Percentiles rank a stretch among this genome's conserved stretches.
These are phyloP conservation scores for Cymbidium sinense DNA, from an alignment of 106 monocot species.

Conservation along the genomic window DNA sequence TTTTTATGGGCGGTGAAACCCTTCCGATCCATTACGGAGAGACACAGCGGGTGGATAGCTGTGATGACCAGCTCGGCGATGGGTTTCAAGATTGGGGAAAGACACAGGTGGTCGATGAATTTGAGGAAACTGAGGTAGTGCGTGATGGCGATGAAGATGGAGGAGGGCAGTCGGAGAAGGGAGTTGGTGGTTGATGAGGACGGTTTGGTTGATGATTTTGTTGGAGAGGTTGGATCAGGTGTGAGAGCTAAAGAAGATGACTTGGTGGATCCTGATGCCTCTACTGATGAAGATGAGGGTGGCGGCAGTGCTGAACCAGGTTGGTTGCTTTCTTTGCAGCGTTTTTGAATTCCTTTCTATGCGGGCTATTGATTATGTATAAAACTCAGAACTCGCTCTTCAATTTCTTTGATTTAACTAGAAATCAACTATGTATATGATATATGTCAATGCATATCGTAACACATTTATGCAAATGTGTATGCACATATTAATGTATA, in stretches of 20 bases:
- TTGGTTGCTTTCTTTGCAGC: not conserved
- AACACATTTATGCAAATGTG: no score
- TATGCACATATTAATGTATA: no score
- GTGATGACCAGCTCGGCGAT: not conserved
- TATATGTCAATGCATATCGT: no score
- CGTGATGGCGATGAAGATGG: not conserved
- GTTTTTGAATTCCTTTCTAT: not conserved
- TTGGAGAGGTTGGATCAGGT: not conserved
- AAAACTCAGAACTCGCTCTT: no score
- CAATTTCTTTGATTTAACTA: no score
- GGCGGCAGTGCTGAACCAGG: not conserved
- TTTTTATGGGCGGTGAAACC: not conserved
- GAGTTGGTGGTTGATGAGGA: slow-evolving; percentile 5
- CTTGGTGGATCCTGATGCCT: slow-evolving; percentile 7
- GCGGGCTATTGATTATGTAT: no score
- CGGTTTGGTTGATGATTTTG: not conserved
- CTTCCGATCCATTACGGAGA: not conserved
- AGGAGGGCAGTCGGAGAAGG: not conserved
- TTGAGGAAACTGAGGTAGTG: not conserved
- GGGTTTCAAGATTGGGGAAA: not conserved
- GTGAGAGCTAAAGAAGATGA: not conserved
- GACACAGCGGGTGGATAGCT: slow-evolving; percentile 6
- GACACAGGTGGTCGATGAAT: slow-evolving; percentile 2
- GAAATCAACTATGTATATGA: no score
- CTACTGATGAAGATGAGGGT: slow-evolving; percentile 2